A percentile compares a stretch with the other conserved stretches of the same genome.
Conservation (phyloP, 202 grass and related monocot species). For the Alloteropsis angusta region DNA sequence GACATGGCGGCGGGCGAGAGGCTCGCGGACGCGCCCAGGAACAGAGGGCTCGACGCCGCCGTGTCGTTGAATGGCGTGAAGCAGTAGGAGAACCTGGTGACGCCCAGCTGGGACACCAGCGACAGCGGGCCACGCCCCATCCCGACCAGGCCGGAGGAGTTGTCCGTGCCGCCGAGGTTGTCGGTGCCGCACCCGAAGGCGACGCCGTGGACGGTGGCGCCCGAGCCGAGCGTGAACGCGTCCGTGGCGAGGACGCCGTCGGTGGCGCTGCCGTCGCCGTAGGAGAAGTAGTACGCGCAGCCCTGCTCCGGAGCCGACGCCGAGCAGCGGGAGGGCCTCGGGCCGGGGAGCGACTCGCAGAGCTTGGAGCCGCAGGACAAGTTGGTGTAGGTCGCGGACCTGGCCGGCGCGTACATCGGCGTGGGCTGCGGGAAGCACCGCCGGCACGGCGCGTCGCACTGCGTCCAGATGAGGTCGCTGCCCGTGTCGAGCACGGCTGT, state of each 20-base stretch:
- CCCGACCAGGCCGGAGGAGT: slow-evolving; percentile 47
- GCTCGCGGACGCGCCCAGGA: slow-evolving; percentile 18
- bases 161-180: slow-evolving; percentile 25
- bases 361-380: slow-evolving; percentile 19
- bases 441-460: slow-evolving; percentile 43
- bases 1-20: slow-evolving; percentile 18
- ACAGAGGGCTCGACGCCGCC: slow-evolving; percentile 17
- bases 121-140: slow-evolving; percentile 41
- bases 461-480: slow-evolving; percentile 65
- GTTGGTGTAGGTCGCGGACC: slow-evolving; percentile 32
- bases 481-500: slow-evolving; percentile 46
- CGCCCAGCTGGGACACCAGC: slow-evolving; percentile 36
- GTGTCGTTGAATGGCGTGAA: slow-evolving; percentile 30
- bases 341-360: slow-evolving; percentile 10
- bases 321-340: neutral
- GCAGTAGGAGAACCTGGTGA: slow-evolving; percentile 56
- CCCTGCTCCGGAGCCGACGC: neutral
- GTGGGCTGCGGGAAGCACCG: slow-evolving; percentile 32
- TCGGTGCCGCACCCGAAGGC: slow-evolving; percentile 41
- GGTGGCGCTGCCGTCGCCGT: slow-evolving; percentile 31
- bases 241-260: slow-evolving; percentile 35
- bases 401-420: slow-evolving; percentile 29
- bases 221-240: slow-evolving; percentile 28
- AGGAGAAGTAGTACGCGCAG: slow-evolving; percentile 36
- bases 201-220: neutral